A percentile compares a stretch with the other conserved stretches of the same genome.
Conservation (phyloP, 352 stramenopile species). For the Phytophthora hibernalis region DNA sequence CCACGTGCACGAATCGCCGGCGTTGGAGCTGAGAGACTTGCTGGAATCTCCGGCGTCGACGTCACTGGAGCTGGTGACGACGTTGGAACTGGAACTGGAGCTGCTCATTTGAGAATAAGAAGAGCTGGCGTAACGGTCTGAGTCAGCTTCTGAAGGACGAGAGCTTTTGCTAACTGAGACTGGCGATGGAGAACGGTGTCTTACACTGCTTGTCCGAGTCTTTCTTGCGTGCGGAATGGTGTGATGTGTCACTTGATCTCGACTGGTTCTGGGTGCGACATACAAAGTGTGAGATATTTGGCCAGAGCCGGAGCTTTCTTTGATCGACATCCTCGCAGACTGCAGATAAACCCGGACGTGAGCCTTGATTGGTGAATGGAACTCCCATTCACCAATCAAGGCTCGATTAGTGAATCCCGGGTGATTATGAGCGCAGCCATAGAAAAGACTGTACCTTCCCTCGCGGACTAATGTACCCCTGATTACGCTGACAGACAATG, state of each 20-base stretch:
- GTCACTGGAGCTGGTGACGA: neutral
- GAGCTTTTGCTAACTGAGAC: too few species aligned
- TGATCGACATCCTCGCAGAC: constrained; percentile 9
- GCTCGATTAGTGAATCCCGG: too few species aligned
- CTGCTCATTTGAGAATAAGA: constrained; percentile 13
- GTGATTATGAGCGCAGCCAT: constrained; percentile 5
- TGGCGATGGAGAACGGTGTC: too few species aligned
- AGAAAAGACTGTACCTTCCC: constrained; percentile 15
- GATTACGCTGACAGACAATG: neutral
- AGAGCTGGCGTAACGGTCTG: constrained; percentile 19
- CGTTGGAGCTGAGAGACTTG: constrained; percentile 33
- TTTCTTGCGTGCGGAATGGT: constrained; percentile 1
- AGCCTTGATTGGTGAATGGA: too few species aligned
- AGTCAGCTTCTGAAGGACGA: too few species aligned
- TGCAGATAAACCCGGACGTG: constrained; percentile 4
- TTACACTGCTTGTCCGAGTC: neutral
- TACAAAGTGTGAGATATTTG: constrained; percentile 13
- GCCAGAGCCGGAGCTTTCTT: neutral
- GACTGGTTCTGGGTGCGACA: constrained; percentile 5
- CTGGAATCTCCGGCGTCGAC: constrained; percentile 2
- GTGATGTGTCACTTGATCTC: constrained; percentile 29
- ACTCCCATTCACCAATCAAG: too few species aligned
- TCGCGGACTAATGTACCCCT: constrained; percentile 13
- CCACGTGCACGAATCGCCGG: constrained; percentile 46
- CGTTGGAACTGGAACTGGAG: neutral